Evolutionary conservation across 768 basidiomycete genomes (phyloP).

Genomic region (Naganishia vishniacii): DNA sequence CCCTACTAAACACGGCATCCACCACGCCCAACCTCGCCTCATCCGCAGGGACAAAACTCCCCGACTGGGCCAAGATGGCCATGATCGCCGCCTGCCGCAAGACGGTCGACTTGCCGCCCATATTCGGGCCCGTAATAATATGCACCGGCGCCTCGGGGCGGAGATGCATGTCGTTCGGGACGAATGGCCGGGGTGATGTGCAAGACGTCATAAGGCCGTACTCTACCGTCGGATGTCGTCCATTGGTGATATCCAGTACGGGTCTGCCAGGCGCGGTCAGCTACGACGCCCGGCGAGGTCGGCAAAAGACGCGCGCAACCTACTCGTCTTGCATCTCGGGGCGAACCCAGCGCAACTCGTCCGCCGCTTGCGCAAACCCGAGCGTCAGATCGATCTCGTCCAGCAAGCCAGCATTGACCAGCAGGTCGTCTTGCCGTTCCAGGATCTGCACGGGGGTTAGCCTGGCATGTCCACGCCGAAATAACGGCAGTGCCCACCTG

Average conservation of each 20-base stretch:
- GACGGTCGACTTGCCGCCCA: conserved; percentile 73
- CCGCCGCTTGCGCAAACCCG: conserved; percentile 73
- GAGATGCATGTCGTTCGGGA: conserved; percentile 71
- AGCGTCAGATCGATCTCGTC: conserved; percentile 83
- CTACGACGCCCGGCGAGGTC: neutral
- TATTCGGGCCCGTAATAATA: conserved; percentile 88
- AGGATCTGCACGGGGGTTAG: neutral
- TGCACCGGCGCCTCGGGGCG: conserved; percentile 63
- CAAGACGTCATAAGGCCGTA: conserved; percentile 68
- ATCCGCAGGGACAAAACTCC: conserved; percentile 89
- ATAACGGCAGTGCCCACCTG: conserved; percentile 54
- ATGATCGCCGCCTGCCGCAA: conserved; percentile 88
- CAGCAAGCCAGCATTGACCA: conserved; percentile 67
- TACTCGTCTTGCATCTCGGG: conserved; percentile 69
- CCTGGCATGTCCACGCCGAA: no score
- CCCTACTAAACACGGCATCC: conserved; percentile 85
- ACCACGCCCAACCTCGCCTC: conserved; percentile 73
- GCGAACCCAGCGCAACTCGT: conserved; percentile 67
- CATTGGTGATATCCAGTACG: conserved; percentile 65
- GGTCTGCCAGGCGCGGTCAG: conserved; percentile 47
- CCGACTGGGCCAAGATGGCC: conserved; percentile 80
- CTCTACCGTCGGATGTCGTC: conserved; percentile 90
- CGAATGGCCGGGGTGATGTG: conserved; percentile 59
- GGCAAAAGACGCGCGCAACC: conserved; percentile 34
- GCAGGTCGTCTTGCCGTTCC: conserved; percentile 55